Evolutionary conservation across 192 early-diverging fungal species (phyloP), one percentile per base, ranked within the genome.

Genomic region (Endogone sp.): DNA sequence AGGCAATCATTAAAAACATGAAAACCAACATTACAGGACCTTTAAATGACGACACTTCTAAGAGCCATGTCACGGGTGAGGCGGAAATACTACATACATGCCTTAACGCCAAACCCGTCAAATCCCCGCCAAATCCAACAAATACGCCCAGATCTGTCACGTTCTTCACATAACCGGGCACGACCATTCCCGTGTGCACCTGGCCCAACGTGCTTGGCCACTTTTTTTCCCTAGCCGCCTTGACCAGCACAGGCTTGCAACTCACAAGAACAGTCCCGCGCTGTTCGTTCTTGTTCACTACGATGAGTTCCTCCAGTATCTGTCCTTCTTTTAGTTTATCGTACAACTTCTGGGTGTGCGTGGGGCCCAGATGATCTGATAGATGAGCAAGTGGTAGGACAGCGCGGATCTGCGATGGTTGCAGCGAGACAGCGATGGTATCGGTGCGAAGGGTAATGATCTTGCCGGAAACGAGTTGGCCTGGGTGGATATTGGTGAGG

Each of bases 161-260:
- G 58, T 79, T 81, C 26, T 69, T 78, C 13, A 95, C 84, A 70
- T 80, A 93, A 10, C 90, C 93, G 31, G 85, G 78, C 24, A 90
- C 71, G 25, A 91, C 71, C 29, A 76, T 72, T n/a, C 88, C 91
- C 20, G 72, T 80, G 49, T 82, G 66, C 16, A 90, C 29, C 4
- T 85, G 75, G 11, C 68, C 71, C 16, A 77, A 72, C 9, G 74
- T 65, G 11, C 67, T 60, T 26, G 79, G 68, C 3, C 84, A 77
- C 58, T 78, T 70, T n/a, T 73, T 72, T 55, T 78, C 79, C 69
- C 82, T 84, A 28, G 78, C 81, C 6, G 88, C 86, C 65, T 84
- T 71, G 3, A 91, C 73, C 59, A 93, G 73, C 3, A 81, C 63
- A 4, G 84, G 82, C 68, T 94, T 94, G 67, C 83, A 79, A 64